A percentile compares a stretch with the other conserved stretches of the same genome.
phyloP scores from a whole-genome alignment of 805 yeast species.

The Schizosaccharomyces cryophilus region DNA sequence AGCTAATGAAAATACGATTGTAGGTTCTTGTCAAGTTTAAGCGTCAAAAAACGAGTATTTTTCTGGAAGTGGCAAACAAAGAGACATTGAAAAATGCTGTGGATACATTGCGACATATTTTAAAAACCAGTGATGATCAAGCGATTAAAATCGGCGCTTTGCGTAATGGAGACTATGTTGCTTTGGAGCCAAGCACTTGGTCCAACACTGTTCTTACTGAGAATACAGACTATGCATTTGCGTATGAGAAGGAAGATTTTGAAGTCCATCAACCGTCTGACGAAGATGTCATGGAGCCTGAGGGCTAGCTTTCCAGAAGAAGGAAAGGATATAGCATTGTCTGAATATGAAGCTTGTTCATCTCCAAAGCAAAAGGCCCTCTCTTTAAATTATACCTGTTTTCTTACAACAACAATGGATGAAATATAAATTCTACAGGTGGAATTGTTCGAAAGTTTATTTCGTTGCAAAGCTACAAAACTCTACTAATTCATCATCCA shows the following conservation, averaged over 20 bases:
- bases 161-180: background rate
- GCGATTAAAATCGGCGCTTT: background rate
- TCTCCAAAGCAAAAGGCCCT: too few species aligned
- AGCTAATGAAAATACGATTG: too few species aligned
- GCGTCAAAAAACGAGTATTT: background rate
- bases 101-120: background rate
- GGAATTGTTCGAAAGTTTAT: too few species aligned
- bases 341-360: too few species aligned
- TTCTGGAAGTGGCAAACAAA: background rate
- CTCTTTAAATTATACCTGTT: too few species aligned
- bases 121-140: background rate
- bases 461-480: too few species aligned
- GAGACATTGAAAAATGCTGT: background rate
- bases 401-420: too few species aligned
- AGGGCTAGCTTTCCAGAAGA: too few species aligned
- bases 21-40: background rate
- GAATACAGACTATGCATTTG: background rate
- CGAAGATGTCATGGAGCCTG: background rate
- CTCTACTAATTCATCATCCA: too few species aligned
- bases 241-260: background rate
- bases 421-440: too few species aligned
- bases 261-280: background rate
- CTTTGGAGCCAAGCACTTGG: background rate
- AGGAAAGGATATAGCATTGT: too few species aligned
- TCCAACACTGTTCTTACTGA: background rate